phyloP scores from a whole-genome alignment of 768 basidiomycete species.

The Rhodotorula graminis region DNA sequence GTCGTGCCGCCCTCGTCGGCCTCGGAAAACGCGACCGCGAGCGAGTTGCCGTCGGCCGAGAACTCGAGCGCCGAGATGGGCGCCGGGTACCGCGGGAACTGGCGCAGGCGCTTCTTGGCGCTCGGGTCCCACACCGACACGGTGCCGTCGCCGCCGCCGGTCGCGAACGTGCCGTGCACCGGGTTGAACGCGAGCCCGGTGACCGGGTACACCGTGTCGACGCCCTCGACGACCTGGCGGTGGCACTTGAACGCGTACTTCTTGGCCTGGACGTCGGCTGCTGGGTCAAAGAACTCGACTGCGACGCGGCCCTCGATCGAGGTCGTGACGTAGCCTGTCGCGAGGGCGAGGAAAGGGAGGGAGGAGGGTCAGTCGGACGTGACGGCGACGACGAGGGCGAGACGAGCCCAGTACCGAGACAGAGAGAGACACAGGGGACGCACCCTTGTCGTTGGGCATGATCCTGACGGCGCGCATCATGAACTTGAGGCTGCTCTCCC shows the following conservation, averaged over 20 bases:
- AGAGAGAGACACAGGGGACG: slow-evolving; percentile 29
- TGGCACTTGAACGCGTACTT: slow-evolving; percentile 98
- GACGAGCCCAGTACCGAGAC: too few relatives aligned
- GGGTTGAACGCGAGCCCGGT: slow-evolving; percentile 94
- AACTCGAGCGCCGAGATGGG: slow-evolving; percentile 50
- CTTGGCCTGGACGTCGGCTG: slow-evolving; percentile 67
- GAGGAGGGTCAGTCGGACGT: too few relatives aligned
- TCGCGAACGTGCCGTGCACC: slow-evolving; percentile 89
- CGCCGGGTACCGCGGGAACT: slow-evolving; percentile 72
- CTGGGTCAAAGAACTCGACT: slow-evolving; percentile 91
- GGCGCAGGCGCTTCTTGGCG: slow-evolving; percentile 88
- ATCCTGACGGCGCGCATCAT: slow-evolving; percentile 87
- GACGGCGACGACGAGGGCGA: too few relatives aligned
- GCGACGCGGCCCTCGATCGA: slow-evolving; percentile 95
- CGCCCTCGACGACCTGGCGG: slow-evolving; percentile 77
- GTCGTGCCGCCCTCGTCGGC: slow-evolving; percentile 26
- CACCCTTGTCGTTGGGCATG: slow-evolving; percentile 89
- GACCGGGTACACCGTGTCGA: slow-evolving; percentile 95
- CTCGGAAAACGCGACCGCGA: slow-evolving; percentile 47
- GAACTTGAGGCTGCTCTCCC: slow-evolving; percentile 91
- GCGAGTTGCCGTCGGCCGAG: slow-evolving; percentile 51
- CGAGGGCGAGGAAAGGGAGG: too few relatives aligned
- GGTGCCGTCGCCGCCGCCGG: slow-evolving; percentile 87
- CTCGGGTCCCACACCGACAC: slow-evolving; percentile 97
- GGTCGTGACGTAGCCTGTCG: slow-evolving; percentile 78